phyloP scores from a whole-genome alignment of 139 green algal genomes.

The Spirogloea muscicola region DNA sequence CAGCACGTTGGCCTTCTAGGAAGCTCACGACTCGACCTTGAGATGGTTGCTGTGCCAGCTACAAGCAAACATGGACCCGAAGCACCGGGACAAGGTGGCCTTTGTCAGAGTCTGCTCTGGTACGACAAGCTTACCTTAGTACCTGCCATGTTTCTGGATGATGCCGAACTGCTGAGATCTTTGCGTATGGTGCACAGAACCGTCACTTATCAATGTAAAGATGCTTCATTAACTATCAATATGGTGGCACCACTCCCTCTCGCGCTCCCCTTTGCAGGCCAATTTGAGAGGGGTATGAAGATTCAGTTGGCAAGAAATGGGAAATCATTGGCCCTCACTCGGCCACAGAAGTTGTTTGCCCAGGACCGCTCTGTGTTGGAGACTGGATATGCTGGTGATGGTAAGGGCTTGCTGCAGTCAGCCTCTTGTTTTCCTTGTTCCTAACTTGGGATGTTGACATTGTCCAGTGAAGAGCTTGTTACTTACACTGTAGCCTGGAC shows the following conservation, averaged over 20 bases:
- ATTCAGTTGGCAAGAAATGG: conserved; percentile 62
- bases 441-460: too few relatives aligned
- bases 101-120: conserved; percentile 53
- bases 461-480: too few relatives aligned
- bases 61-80: conserved; percentile 75
- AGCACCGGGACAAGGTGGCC: conserved; percentile 69
- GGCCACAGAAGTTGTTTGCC: conserved; percentile 74
- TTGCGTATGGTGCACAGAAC: neutral
- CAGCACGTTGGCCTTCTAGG: too few relatives aligned
- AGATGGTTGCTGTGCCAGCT: too few relatives aligned
- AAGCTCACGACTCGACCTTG: too few relatives aligned
- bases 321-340: conserved; percentile 61
- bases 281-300: conserved; percentile 74
- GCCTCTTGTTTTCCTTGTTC: too few relatives aligned
- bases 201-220: neutral
- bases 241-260: neutral
- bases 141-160: neutral
- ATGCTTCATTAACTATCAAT: too few relatives aligned
- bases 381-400: conserved; percentile 65
- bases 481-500: too few relatives aligned
- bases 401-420: conserved; percentile 19
- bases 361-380: conserved; percentile 50
- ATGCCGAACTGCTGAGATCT: neutral
- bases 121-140: neutral
- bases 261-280: conserved; percentile 4